Conservation (phyloP, 768 basidiomycete genomes). For the Mycena leptocephala region DNA sequence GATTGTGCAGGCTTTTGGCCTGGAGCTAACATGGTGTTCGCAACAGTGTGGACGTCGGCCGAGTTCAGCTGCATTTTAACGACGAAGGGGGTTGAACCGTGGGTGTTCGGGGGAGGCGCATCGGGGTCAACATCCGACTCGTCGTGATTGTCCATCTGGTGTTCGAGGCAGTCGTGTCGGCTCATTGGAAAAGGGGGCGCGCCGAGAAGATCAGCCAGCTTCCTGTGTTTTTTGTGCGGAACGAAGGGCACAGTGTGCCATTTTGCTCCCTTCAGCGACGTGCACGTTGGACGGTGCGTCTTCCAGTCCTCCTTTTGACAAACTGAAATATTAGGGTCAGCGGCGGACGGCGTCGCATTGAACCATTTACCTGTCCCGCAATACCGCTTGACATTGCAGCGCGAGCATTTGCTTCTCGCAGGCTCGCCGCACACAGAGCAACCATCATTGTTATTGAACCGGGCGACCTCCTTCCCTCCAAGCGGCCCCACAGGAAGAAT, state of each 20-base stretch:
- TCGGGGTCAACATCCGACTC: neutral
- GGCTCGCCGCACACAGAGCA: conserved; percentile 28
- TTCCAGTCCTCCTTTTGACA: conserved; percentile 34
- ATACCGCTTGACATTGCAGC: conserved; percentile 22
- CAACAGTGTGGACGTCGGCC: neutral
- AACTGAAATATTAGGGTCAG: neutral
- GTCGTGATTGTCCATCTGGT: neutral
- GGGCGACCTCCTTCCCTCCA: neutral
- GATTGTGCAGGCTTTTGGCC: neutral
- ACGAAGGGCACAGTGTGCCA: conserved; percentile 12
- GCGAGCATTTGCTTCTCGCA: conserved; percentile 25
- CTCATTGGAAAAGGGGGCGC: neutral
- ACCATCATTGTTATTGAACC: conserved; percentile 20
- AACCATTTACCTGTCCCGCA: conserved; percentile 9
- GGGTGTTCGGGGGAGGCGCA: conserved; percentile 15
- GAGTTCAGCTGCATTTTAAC: conserved; percentile 24
- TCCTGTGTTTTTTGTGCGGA: neutral
- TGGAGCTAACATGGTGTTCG: neutral
- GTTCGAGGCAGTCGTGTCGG: conserved; percentile 21
- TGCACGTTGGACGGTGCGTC: conserved; percentile 13
- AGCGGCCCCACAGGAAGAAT: conserved; percentile 28
- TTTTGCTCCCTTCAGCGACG: neutral
- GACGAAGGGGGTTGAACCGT: conserved; percentile 24
- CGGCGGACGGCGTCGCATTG: no score
- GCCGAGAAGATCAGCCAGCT: neutral